Evolutionary conservation across 2,329 filamentous ascomycete species (phyloP), one percentile per base, ranked within the genome.

Genomic region (Diplodia mutila): DNA sequence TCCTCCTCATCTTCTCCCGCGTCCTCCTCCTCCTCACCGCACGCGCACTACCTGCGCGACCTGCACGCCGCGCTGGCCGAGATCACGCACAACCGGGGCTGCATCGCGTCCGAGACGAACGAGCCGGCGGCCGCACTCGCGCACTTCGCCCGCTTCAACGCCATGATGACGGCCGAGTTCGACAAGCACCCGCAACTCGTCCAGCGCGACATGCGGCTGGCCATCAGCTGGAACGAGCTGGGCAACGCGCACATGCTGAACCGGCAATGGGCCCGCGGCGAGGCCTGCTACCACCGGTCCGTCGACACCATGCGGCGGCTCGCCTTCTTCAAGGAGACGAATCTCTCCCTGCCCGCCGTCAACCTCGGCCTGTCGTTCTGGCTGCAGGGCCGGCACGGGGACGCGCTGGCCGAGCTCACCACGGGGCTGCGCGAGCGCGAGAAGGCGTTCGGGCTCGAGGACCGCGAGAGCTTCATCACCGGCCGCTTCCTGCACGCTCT

Each of bases 281-380:
- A 72, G 37, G 23, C 67, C 3, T 73, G 69, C 61, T 72, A 71
- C 59, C 21, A 52, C 23, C 63, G 65, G 27, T 71, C 67, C 2
- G 66, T 72, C 25, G 51, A 65, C 27, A 65, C 54, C n/a, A 69
- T 69, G 68, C 52, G 66, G 21, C 14, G 25, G 14, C 46, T 72
- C 16, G 32, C 69, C 3, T 54, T 69, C 39, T 72, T 69, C 29
- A 53, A 61, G 9, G 54, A 49, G 9, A 37, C 55, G 14, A 32
- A 61, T 42, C 42, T 70, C 2, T 70, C 71, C 25, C 55, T 72
- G 29, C 72, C 72, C 0, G n/a, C 66, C 14, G 71, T 69, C 4
- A 74, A 74, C 39, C 69, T 74, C 12, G 72, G 71, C 3, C 61
- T 71, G 4, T 69, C 68, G 5, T 71, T 70, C 49, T 73, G 71